A percentile compares a stretch with the other conserved stretches of the same genome.
phyloP scores from a whole-genome alignment of 192 early-diverging fungal genomes.

The Mortierella hygrophila region DNA sequence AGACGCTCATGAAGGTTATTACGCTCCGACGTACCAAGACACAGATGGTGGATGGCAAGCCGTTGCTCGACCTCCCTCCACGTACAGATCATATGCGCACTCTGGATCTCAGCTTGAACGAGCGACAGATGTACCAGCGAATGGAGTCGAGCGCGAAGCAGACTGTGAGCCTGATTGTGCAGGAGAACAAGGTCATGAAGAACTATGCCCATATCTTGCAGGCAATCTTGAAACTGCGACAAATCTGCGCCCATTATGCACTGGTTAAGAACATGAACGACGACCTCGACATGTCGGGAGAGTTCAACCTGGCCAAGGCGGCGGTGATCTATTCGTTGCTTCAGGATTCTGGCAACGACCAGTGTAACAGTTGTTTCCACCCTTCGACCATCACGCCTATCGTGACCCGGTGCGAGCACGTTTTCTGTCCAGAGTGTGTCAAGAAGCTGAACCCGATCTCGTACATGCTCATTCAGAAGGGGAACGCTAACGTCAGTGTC shows the following conservation, averaged over 20 bases:
- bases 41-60: constrained; percentile 77
- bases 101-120: constrained; percentile 72
- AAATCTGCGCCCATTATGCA: constrained; percentile 56
- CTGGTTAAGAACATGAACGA: constrained; percentile 50
- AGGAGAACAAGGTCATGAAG: constrained; percentile 72
- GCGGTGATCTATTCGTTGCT: constrained; percentile 36
- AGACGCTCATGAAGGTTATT: constrained; percentile 81
- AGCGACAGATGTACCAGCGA: constrained; percentile 77
- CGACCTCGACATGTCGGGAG: constrained; percentile 46
- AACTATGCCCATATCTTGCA: constrained; percentile 80
- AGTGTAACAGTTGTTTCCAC: constrained; percentile 50
- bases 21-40: constrained; percentile 92
- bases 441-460: constrained; percentile 44
- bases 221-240: constrained; percentile 60
- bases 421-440: constrained; percentile 56
- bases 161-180: constrained; percentile 67
- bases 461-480: constrained; percentile 43
- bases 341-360: constrained; percentile 53
- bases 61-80: constrained; percentile 81
- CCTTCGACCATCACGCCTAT: constrained; percentile 33
- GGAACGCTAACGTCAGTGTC: constrained; percentile 36
- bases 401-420: constrained; percentile 55
- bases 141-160: constrained; percentile 73
- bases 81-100: constrained; percentile 70
- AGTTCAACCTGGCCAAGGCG: constrained; percentile 45